Base-by-base conservation (phyloP, 139 green algal genomes). In the Astrephomene gubernaculifera region DNA sequence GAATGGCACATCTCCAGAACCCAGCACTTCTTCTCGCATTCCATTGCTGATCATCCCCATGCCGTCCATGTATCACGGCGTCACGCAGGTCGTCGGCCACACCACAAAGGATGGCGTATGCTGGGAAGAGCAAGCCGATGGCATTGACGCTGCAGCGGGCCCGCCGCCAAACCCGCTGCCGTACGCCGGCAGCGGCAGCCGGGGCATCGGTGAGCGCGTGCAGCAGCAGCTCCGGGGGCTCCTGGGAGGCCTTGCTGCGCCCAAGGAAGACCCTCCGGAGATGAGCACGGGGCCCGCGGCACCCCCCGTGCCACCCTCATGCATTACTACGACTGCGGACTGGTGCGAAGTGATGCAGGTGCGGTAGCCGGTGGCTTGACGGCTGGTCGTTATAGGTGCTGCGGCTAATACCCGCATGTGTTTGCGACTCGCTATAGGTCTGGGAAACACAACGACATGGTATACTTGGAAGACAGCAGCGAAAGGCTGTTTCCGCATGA, bases 341-440 rank as follows among this genome's bases (percentile, higher is more conserved):
- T 83, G 76, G 76, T 44, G 1, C 0, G 76, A 83, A 41, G 76
- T 83, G 14, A 33, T 72, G 38, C 76, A 83, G 76, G 73, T 81
- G n/a, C 21, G 43, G 24, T 6, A 41, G 24, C 25, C 7, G 27
- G 33, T 21, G 27, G 25, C 10, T 31, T 21, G 63, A 7, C 17
- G 8, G 63, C 31, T 41, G 63, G 8, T 43, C 8, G 63, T 12
- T 57, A 17, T 17, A 57, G 49, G 14, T 57, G 14, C 14, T 12
- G 49, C 49, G 49, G 49, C 14, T 57, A 17, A 17, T 57, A 57
- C 49, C 14, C 49, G 49, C 14, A 12, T 57, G 49, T 57, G 49
- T 57, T 17, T 17, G 49, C 17, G 12, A 17, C 17, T 17, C 49
- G 49, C 49, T 17, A 17, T 57, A 57, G 14, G 17, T 57, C 14